Conservation (phyloP, 805 yeast genomes). For the Dipodascopsis tothii region DNA sequence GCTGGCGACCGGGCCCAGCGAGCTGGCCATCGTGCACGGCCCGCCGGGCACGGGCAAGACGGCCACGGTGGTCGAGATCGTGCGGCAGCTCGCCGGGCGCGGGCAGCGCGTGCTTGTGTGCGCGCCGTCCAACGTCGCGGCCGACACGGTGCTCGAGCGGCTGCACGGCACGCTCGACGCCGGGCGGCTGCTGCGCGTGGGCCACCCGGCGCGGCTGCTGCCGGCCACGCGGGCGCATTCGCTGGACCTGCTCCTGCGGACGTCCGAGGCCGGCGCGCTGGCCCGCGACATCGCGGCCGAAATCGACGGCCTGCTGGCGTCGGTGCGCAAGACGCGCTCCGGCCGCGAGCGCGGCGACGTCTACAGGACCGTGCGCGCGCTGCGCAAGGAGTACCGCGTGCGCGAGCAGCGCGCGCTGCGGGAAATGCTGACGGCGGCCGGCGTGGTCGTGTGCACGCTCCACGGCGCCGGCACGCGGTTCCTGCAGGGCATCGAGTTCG, state of each 20-base stretch:
- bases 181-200: constrained; percentile 63
- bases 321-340: constrained; percentile 52
- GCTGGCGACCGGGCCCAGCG: constrained; percentile 48
- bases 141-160: constrained; percentile 76
- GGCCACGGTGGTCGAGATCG: constrained; percentile 71
- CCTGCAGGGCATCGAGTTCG: constrained; percentile 43
- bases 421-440: constrained; percentile 52
- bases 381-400: constrained; percentile 59
- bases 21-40: constrained; percentile 57
- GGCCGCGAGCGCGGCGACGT: constrained; percentile 58
- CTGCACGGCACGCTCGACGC: constrained; percentile 41
- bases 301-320: constrained; percentile 49
- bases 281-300: constrained; percentile 63
- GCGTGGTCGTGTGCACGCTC: constrained; percentile 71
- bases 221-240: constrained; percentile 60
- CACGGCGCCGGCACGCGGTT: constrained; percentile 53
- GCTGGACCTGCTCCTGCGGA: constrained; percentile 60
- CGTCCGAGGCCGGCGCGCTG: constrained; percentile 51
- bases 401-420: constrained; percentile 59
- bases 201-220: constrained; percentile 85
- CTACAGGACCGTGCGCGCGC: constrained; percentile 59
- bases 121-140: constrained; percentile 90
- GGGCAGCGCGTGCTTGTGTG: constrained; percentile 69
- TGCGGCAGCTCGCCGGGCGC: constrained; percentile 56
- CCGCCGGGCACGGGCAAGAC: constrained; percentile 87